A percentile compares a stretch with the other conserved stretches of the same genome.
Evolutionary conservation across 352 stramenopile genomes (phyloP).

Genomic region (Phytophthora ohioensis): DNA sequence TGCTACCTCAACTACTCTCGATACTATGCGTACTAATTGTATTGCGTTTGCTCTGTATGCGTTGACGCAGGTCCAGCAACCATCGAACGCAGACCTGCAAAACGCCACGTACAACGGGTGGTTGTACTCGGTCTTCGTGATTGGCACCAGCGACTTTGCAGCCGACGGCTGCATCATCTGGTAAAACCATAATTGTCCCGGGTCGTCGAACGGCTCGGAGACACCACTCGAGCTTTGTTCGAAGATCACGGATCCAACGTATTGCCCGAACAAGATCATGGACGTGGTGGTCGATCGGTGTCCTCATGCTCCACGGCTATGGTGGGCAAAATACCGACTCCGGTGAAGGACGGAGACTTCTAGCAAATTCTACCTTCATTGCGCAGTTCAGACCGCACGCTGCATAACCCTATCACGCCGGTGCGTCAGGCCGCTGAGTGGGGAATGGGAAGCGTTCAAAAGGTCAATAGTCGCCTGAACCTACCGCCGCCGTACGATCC

Average conservation of each 20-base stretch:
- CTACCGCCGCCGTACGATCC: neutral
- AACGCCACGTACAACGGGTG: neutral
- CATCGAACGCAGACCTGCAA: constrained; percentile 3
- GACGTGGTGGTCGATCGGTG: neutral
- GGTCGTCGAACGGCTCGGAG: neutral
- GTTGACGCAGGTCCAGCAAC: constrained; percentile 16
- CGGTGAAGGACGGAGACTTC: neutral
- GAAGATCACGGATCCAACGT: no score
- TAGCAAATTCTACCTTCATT: neutral
- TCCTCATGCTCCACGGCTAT: neutral
- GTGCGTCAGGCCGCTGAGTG: neutral
- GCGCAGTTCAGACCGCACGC: neutral
- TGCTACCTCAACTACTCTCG: neutral
- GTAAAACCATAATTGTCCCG: constrained; percentile 26
- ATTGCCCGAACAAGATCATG: neutral
- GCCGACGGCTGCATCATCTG: constrained; percentile 15
- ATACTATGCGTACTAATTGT: neutral
- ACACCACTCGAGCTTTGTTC: no score
- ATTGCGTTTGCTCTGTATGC: neutral
- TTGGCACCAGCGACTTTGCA: constrained; percentile 14
- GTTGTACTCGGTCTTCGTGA: constrained; percentile 10
- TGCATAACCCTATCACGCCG: constrained; percentile 22
- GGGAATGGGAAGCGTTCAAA: constrained; percentile 11
- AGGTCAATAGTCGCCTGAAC: constrained; percentile 6
- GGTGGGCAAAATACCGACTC: no score